Evolutionary conservation across 129 eudicot genomes (phyloP).

Genomic region (Dittrichia graveolens): DNA sequence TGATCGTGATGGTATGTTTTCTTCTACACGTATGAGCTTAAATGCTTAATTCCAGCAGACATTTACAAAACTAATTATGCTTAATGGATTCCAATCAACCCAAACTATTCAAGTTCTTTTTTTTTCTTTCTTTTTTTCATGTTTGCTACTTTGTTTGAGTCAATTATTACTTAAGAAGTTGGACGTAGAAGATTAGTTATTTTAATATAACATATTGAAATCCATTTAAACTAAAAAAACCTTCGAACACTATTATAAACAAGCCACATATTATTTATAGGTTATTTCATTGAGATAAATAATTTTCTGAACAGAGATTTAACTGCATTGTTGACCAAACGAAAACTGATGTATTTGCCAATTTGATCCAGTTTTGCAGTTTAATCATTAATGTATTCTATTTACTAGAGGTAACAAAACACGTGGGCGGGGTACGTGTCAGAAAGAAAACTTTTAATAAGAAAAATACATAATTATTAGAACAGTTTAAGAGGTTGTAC

Average conservation of each 20-base stretch:
- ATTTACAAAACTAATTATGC: background rate
- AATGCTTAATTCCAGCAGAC: background rate
- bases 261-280: no score
- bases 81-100: no score
- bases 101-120: no score
- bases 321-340: background rate
- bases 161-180: no score
- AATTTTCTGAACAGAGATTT: background rate
- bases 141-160: no score
- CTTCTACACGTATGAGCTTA: constrained; percentile 8
- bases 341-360: background rate
- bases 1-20: constrained; percentile 88
- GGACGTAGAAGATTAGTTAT: no score
- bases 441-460: background rate
- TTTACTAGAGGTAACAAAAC: background rate
- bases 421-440: background rate
- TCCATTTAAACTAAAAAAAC: no score
- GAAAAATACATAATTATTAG: background rate
- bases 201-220: no score
- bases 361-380: background rate
- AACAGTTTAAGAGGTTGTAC: background rate
- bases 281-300: background rate
- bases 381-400: background rate
- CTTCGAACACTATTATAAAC: no score
- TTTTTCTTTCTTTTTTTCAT: no score